Conservation (phyloP, 495 filamentous ascomycete species). For the Penicillium turbatum region DNA sequence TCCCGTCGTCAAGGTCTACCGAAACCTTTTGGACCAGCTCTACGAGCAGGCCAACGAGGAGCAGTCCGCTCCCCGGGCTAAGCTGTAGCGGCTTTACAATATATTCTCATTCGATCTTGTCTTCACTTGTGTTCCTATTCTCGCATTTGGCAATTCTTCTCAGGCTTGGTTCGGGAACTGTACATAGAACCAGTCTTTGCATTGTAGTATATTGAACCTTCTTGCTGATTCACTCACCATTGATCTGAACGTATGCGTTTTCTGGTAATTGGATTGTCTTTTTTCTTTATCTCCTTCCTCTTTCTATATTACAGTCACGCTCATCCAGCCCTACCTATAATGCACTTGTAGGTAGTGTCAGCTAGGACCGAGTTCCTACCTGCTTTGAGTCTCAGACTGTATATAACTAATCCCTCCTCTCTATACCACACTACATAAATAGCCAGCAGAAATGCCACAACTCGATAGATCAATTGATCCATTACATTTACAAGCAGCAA, state of each 20-base stretch:
- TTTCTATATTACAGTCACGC: neutral
- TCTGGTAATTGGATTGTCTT: too few species aligned
- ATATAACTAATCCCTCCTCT: too few species aligned
- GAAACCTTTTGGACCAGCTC: conserved; percentile 67
- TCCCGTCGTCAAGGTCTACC: conserved; percentile 75
- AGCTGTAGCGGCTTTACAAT: conserved; percentile 28
- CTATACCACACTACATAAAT: too few species aligned
- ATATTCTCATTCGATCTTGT: conserved; percentile 1
- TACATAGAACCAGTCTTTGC: conserved; percentile 14
- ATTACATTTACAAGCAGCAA: too few species aligned
- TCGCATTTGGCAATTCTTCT: conserved; percentile 3
- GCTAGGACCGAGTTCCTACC: too few species aligned
- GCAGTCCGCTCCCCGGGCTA: conserved; percentile 52
- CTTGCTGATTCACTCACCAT: neutral
- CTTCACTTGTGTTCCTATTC: neutral
- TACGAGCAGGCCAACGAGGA: conserved; percentile 67
- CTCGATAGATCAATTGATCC: too few species aligned
- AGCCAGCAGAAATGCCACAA: too few species aligned
- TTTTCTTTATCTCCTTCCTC: too few species aligned
- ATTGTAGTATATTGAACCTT: conserved; percentile 20
- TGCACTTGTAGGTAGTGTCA: too few species aligned
- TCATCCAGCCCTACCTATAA: neutral
- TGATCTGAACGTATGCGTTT: too few species aligned
- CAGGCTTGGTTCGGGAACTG: conserved; percentile 1
- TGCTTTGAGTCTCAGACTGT: too few species aligned